Percentiles rank a stretch among this genome's conserved stretches.
Evolutionary conservation across 2,329 filamentous ascomycete species (phyloP).

Genomic region (Scedosporium boydii): DNA sequence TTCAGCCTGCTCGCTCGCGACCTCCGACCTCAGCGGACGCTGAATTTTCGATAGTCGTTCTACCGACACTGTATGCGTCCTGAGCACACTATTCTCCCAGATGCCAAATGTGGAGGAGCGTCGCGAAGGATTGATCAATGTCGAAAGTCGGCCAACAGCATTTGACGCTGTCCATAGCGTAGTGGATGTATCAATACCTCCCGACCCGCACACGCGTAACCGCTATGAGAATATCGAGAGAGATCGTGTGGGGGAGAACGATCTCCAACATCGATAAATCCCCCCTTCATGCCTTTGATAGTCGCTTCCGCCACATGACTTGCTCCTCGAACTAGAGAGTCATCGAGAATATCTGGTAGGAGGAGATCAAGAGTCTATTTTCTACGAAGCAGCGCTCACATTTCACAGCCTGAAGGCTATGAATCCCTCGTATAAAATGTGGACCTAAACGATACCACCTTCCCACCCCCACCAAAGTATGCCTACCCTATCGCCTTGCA

Average conservation of each 20-base stretch:
- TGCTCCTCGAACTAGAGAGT: background rate
- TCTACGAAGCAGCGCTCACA: no score
- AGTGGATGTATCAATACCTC: background rate
- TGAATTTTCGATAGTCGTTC: background rate
- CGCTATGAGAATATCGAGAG: no score
- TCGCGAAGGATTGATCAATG: background rate
- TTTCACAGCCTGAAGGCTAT: no score
- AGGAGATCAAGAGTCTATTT: background rate
- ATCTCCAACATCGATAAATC: background rate
- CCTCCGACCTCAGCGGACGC: background rate
- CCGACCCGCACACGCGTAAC: no score
- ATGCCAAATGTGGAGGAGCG: background rate
- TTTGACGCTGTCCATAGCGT: background rate
- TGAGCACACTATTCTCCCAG: background rate
- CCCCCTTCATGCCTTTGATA: background rate
- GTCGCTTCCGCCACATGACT: background rate
- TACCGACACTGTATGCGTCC: background rate
- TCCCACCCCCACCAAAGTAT: background rate
- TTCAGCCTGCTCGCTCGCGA: background rate
- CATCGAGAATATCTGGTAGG: background rate
- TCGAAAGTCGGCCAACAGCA: background rate
- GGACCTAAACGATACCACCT: conserved; percentile 1
- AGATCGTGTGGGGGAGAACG: background rate
- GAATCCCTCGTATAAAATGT: background rate
- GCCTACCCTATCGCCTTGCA: conserved; percentile 1